Evolutionary conservation across 2,329 filamentous ascomycete species (phyloP).

Genomic region (Delphinella strobiligena): DNA sequence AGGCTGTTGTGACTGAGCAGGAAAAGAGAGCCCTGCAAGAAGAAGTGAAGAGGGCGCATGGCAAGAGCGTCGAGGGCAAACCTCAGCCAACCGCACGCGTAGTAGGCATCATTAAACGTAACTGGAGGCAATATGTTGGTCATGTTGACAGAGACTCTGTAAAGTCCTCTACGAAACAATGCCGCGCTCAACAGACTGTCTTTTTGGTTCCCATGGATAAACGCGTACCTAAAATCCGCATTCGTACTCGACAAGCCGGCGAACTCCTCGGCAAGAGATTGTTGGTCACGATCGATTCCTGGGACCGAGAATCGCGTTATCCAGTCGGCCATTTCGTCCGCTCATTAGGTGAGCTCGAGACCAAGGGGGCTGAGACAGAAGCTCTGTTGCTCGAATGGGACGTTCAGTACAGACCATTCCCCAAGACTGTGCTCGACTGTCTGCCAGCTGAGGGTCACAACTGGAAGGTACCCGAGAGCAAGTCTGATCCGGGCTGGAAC

Average conservation of each 20-base stretch:
- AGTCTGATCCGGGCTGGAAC: slow-evolving; percentile 75
- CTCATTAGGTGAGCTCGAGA: slow-evolving; percentile 84
- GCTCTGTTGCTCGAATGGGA: slow-evolving; percentile 89
- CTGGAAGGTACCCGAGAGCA: slow-evolving; percentile 78
- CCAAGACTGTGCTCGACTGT: slow-evolving; percentile 89
- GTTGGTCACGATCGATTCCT: slow-evolving; percentile 84
- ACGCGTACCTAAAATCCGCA: slow-evolving; percentile 87
- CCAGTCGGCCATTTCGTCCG: slow-evolving; percentile 89
- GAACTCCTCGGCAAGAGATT: slow-evolving; percentile 86
- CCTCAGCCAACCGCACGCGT: slow-evolving; percentile 86
- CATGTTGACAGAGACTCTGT: slow-evolving; percentile 84
- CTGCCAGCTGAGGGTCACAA: slow-evolving; percentile 82
- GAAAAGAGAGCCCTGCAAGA: slow-evolving; percentile 82
- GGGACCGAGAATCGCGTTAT: slow-evolving; percentile 88
- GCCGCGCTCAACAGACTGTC: slow-evolving; percentile 78
- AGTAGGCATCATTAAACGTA: slow-evolving; percentile 84
- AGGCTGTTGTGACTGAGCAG: slow-evolving; percentile 71
- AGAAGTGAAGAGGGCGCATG: slow-evolving; percentile 77
- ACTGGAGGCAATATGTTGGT: slow-evolving; percentile 96
- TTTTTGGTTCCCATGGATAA: slow-evolving; percentile 98
- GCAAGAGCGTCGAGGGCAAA: slow-evolving; percentile 59
- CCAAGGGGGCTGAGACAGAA: slow-evolving; percentile 95
- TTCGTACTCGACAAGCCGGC: slow-evolving; percentile 79
- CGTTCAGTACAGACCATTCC: slow-evolving; percentile 94
- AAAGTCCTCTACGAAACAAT: slow-evolving; percentile 59